Conservation (phyloP, 2,329 filamentous ascomycete species). For the Cucurbitaria berberidis region DNA sequence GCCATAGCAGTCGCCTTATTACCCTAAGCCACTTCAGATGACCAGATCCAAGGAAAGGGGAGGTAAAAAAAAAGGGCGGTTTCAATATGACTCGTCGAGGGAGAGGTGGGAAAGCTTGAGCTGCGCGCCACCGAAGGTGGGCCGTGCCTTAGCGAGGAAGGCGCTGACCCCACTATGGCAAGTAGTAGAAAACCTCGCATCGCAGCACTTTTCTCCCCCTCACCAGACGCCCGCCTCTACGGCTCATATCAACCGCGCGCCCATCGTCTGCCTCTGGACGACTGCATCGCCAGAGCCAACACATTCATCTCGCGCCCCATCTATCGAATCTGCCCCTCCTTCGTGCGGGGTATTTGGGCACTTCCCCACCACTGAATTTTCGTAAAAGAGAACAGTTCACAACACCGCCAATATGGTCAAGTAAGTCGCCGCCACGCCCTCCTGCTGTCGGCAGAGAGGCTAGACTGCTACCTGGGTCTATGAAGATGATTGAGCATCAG, state of each 20-base stretch:
- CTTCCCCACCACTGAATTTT: conserved; percentile 45
- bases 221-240: conserved; percentile 29
- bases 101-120: conserved; percentile 8
- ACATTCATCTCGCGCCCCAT: conserved; percentile 25
- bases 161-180: conserved; percentile 19
- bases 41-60: neutral
- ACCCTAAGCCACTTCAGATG: neutral
- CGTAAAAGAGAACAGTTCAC: conserved; percentile 37
- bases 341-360: conserved; percentile 47
- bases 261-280: conserved; percentile 40
- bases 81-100: conserved; percentile 9
- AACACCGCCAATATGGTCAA: conserved; percentile 99
- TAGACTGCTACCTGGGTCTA: neutral
- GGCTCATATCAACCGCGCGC: conserved; percentile 27
- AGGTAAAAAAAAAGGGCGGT: conserved; percentile 15
- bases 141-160: conserved; percentile 21
- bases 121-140: conserved; percentile 15
- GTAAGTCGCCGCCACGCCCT: conserved; percentile 67
- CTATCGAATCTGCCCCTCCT: conserved; percentile 27
- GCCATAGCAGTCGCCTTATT: too few relatives aligned
- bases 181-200: conserved; percentile 22
- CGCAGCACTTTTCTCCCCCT: conserved; percentile 18
- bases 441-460: neutral
- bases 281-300: conserved; percentile 42
- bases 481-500: conserved; percentile 14